Percentiles rank a stretch among this genome's conserved stretches.
Evolutionary conservation across 176 grass and related monocot genomes (phyloP).

Genomic region (Panicum miliaceum): DNA sequence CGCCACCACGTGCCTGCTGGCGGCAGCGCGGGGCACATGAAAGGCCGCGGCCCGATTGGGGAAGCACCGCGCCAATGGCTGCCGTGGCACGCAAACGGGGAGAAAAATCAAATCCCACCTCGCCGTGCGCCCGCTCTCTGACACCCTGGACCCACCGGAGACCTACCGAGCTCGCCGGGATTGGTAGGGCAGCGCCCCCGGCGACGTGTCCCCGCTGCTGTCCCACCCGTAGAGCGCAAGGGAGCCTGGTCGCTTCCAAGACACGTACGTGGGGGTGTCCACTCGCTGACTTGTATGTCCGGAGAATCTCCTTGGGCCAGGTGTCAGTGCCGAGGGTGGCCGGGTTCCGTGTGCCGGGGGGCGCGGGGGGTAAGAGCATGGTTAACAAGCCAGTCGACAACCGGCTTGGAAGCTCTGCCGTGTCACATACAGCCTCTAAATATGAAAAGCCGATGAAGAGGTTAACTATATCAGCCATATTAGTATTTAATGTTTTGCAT

Average conservation of each 20-base stretch:
- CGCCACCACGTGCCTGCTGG: conserved; percentile 47
- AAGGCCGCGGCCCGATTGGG: conserved; percentile 36
- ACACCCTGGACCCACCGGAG: rapidly evolving
- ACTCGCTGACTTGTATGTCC: rapidly evolving
- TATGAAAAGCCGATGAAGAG: too few relatives aligned
- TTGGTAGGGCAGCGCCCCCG: background rate
- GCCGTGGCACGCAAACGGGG: conserved; percentile 5
- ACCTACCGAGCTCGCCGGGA: background rate
- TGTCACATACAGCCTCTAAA: too few relatives aligned
- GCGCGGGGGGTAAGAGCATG: rapidly evolving
- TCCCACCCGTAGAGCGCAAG: conserved; percentile 15
- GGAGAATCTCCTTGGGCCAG: rapidly evolving
- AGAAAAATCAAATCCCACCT: background rate
- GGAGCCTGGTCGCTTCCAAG: background rate
- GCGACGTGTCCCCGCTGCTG: background rate
- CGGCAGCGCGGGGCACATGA: conserved; percentile 51
- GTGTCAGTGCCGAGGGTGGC: background rate
- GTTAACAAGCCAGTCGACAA: too few relatives aligned
- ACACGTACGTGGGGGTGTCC: rapidly evolving
- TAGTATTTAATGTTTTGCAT: too few relatives aligned
- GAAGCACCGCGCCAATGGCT: background rate
- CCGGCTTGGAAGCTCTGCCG: too few relatives aligned
- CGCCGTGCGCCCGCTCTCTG: background rate
- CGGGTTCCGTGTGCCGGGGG: background rate
- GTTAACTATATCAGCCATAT: too few relatives aligned